phyloP scores from a whole-genome alignment of 768 basidiomycete genomes.

The Mycena leptocephala region DNA sequence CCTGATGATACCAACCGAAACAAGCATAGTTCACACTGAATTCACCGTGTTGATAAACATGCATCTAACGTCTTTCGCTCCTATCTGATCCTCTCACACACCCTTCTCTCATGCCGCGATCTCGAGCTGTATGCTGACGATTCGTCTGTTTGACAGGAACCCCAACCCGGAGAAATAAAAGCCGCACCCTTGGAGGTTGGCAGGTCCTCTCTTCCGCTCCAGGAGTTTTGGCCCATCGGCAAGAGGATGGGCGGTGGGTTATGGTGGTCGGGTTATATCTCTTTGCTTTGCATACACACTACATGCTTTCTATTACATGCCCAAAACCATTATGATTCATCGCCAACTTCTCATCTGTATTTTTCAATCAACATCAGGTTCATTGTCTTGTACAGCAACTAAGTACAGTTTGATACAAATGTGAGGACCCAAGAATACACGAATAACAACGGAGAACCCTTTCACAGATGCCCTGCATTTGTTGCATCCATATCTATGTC shows the following conservation, averaged over 20 bases:
- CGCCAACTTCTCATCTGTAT: neutral
- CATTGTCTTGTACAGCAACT: neutral
- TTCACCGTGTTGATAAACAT: conserved; percentile 84
- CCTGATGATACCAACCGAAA: conserved; percentile 72
- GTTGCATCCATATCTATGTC: conserved; percentile 28
- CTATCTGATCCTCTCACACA: conserved; percentile 83
- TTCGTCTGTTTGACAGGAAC: conserved; percentile 61
- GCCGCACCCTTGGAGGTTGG: conserved; percentile 26
- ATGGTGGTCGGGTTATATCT: conserved; percentile 29
- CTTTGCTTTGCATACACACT: conserved; percentile 34
- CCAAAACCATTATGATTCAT: conserved; percentile 32
- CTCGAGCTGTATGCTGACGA: conserved; percentile 41
- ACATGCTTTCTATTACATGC: conserved; percentile 34
- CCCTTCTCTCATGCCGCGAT: conserved; percentile 29
- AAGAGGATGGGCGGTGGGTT: conserved; percentile 26
- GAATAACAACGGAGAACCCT: too few relatives aligned
- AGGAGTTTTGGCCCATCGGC: conserved; percentile 18
- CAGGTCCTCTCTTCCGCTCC: conserved; percentile 22
- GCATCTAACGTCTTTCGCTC: conserved; percentile 99
- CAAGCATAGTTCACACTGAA: conserved; percentile 99
- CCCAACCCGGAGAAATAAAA: conserved; percentile 77
- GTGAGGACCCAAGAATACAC: too few relatives aligned
- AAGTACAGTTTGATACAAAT: neutral
- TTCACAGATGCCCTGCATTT: neutral
- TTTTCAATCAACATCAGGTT: conserved; percentile 14